A percentile compares a stretch with the other conserved stretches of the same genome.
These are phyloP conservation scores for Neonectria faginata DNA, from an alignment of 2,329 filamentous ascomycete species.

Conservation along the genomic window DNA sequence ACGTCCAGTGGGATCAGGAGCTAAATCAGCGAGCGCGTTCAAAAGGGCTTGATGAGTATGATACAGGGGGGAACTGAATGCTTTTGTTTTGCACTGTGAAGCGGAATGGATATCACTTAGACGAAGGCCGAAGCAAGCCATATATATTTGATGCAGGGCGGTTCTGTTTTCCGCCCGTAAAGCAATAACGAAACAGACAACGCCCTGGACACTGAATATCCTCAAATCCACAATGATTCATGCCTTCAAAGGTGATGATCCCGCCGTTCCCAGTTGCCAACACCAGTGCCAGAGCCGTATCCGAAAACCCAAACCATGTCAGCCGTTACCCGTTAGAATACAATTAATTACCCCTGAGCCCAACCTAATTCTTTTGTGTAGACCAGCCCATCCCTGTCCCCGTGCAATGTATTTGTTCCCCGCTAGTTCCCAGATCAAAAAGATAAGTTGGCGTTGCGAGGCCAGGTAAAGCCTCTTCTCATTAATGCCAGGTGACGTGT, in stretches of 20 bases:
- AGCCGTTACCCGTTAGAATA: not conserved
- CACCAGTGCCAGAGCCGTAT: conserved; percentile 14
- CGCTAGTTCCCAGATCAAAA: conserved; percentile 21
- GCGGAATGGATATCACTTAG: conserved; percentile 14
- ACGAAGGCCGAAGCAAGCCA: conserved; percentile 16
- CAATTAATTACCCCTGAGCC: not conserved
- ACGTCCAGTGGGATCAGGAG: conserved; percentile 4
- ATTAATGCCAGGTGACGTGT: not conserved
- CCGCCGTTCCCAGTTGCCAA: conserved; percentile 6
- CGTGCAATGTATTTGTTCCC: conserved; percentile 13
- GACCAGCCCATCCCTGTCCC: conserved; percentile 18
- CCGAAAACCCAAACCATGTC: not conserved
- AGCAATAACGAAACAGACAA: conserved; percentile 10
- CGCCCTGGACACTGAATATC: not conserved
- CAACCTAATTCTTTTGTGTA: conserved; percentile 20
- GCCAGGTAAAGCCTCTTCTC: not conserved
- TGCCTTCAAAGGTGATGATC: not conserved
- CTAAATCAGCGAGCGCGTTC: not conserved
- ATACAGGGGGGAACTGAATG: not conserved
- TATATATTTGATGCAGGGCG: conserved; percentile 20
- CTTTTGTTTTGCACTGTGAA: conserved; percentile 16
- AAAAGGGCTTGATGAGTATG: conserved; percentile 4
- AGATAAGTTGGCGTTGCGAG: conserved; percentile 4
- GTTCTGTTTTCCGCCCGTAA: not conserved
- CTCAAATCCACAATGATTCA: conserved; percentile 1